A percentile compares a stretch with the other conserved stretches of the same genome.
phyloP scores from a whole-genome alignment of 2,329 filamentous ascomycete genomes.

The Simplicillium sp. region DNA sequence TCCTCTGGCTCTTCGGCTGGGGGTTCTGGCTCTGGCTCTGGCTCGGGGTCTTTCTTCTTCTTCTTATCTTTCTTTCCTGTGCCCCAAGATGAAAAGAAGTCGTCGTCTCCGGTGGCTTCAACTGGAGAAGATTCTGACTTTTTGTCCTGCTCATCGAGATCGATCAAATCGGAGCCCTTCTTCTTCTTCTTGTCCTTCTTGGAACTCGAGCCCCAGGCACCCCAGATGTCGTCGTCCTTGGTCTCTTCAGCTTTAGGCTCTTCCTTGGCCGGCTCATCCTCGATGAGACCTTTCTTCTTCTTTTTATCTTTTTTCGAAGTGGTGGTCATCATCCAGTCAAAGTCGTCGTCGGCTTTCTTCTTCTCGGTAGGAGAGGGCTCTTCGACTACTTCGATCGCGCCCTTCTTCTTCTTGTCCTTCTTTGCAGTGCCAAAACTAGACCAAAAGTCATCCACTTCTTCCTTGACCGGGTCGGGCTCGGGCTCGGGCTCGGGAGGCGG shows the following conservation, averaged over 20 bases:
- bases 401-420: conserved; percentile 15
- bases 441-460: conserved; percentile 18
- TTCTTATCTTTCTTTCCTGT: conserved; percentile 40
- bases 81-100: conserved; percentile 48
- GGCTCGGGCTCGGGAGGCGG: conserved; percentile 11
- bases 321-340: conserved; percentile 7
- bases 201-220: conserved; percentile 12
- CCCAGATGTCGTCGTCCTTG: conserved; percentile 15
- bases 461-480: conserved; percentile 4
- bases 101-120: conserved; percentile 30
- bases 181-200: conserved; percentile 35
- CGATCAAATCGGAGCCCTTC: conserved; percentile 23
- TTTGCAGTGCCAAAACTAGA: conserved; percentile 9
- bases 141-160: conserved; percentile 20
- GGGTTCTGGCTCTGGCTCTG: conserved; percentile 22
- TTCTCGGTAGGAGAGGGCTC: conserved; percentile 1
- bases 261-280: conserved; percentile 10
- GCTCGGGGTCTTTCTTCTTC: conserved; percentile 18
- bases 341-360: conserved; percentile 10
- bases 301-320: conserved; percentile 13
- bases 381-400: conserved; percentile 2
- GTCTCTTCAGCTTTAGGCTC: conserved; percentile 11
- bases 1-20: conserved; percentile 33
- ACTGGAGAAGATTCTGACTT: conserved; percentile 10
- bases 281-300: conserved; percentile 14